Evolutionary conservation across 345 rosid genomes (phyloP).

Genomic region (thale cress (Arabidopsis thaliana)): DNA sequence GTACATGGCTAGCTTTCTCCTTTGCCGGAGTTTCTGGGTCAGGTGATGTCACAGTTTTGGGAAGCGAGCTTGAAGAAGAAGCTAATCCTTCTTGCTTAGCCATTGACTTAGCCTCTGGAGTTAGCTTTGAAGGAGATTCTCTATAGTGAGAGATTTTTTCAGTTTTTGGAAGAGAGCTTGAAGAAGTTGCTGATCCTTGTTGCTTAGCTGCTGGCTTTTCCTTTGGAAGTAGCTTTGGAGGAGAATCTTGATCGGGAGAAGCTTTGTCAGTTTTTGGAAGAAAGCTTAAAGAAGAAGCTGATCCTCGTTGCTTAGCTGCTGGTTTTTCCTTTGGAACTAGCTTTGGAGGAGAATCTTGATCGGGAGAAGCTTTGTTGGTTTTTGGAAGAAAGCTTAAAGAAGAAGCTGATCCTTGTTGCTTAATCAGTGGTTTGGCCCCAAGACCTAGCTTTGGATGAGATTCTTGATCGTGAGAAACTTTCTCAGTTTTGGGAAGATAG

Average conservation of each 20-base stretch:
- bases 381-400: conserved; percentile 29
- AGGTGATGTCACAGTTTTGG: conserved; percentile 43
- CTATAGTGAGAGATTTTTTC: conserved; percentile 32
- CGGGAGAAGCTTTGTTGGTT: conserved; percentile 30
- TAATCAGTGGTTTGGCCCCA: conserved; percentile 31
- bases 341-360: conserved; percentile 27
- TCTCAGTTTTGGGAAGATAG: conserved; percentile 36
- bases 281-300: conserved; percentile 29
- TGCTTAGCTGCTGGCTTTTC: conserved; percentile 41
- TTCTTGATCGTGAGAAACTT: conserved; percentile 38
- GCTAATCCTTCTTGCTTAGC: conserved; percentile 44
- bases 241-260: conserved; percentile 33
- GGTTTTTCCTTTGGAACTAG: conserved; percentile 23
- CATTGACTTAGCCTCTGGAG: conserved; percentile 30
- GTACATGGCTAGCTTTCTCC: conserved; percentile 69
- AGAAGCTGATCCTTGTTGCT: conserved; percentile 41
- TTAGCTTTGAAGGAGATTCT: conserved; percentile 35
- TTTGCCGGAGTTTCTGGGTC: conserved; percentile 42
- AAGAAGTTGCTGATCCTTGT: conserved; percentile 36
- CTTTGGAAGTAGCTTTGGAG: conserved; percentile 5
- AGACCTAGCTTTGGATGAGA: conserved; percentile 31
- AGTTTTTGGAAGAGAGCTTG: conserved; percentile 39
- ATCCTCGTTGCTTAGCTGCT: conserved; percentile 40
- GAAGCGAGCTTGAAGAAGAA: conserved; percentile 37
- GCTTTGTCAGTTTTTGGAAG: conserved; percentile 32